Evolutionary conservation across 1,284 basidiomycete species (phyloP).

Genomic region (Phlebopus sp.): DNA sequence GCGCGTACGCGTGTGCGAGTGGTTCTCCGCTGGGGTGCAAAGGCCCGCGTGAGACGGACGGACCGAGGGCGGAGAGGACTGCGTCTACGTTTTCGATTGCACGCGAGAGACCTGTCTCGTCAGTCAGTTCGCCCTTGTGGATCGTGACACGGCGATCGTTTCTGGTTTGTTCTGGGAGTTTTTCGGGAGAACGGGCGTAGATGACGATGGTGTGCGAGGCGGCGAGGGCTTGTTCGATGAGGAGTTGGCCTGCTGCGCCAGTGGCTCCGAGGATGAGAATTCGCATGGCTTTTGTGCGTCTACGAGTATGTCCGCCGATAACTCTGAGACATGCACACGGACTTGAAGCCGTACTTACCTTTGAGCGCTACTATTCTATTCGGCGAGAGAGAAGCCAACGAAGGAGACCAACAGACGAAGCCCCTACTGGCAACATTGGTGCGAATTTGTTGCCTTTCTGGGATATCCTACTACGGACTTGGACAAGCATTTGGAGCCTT

Average conservation of each 20-base stretch:
- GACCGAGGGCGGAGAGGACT: slow-evolving; percentile 66
- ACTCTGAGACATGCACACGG: too few relatives aligned
- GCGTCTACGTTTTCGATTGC: slow-evolving; percentile 58
- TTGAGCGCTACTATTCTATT: too few relatives aligned
- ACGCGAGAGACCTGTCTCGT: slow-evolving; percentile 43
- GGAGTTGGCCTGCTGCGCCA: slow-evolving; percentile 52
- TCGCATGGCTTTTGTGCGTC: slow-evolving; percentile 26
- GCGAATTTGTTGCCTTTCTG: too few relatives aligned
- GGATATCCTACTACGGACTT: too few relatives aligned
- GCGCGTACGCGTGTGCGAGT: slow-evolving; percentile 54
- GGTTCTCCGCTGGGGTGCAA: slow-evolving; percentile 49
- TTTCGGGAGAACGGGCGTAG: slow-evolving; percentile 60
- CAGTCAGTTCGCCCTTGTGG: slow-evolving; percentile 53
- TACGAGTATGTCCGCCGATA: too few relatives aligned
- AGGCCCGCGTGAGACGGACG: slow-evolving; percentile 35
- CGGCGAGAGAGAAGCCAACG: too few relatives aligned
- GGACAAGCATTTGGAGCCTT: slow-evolving; percentile 16
- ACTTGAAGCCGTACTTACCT: too few relatives aligned
- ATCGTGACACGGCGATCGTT: slow-evolving; percentile 45
- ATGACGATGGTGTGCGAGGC: slow-evolving; percentile 48
- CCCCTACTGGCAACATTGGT: too few relatives aligned
- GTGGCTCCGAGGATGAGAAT: slow-evolving; percentile 56
- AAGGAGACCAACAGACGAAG: too few relatives aligned
- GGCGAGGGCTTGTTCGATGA: slow-evolving; percentile 52
- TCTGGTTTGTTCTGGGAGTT: slow-evolving; percentile 51